Conservation (phyloP, 2,329 filamentous ascomycete genomes). For the Diaporthe sp. region DNA sequence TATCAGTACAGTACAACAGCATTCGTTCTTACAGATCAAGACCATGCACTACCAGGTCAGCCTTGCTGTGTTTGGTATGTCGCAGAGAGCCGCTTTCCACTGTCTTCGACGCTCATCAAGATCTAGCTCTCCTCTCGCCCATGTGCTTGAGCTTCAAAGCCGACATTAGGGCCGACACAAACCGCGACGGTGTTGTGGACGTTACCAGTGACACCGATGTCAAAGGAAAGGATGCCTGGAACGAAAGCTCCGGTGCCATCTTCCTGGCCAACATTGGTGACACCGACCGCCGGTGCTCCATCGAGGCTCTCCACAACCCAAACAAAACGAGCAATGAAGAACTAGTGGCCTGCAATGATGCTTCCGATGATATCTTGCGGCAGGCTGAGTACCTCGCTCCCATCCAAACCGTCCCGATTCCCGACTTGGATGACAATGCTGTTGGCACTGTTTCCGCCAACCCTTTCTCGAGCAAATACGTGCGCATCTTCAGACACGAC, state of each 20-base stretch:
- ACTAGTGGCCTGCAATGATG: neutral
- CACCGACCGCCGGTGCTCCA: neutral
- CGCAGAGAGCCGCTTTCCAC: neutral
- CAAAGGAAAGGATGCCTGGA: neutral
- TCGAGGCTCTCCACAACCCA: neutral
- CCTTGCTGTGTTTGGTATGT: neutral
- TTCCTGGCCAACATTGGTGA: neutral
- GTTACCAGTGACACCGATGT: neutral
- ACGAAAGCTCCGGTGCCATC: neutral
- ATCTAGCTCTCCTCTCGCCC: neutral
- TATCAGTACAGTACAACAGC: neutral
- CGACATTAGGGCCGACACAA: constrained; percentile 12
- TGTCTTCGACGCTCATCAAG: neutral
- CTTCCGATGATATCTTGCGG: neutral
- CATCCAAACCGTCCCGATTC: neutral
- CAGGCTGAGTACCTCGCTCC: neutral
- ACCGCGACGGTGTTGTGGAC: neutral
- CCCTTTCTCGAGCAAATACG: neutral
- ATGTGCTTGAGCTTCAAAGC: neutral
- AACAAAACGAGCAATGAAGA: neutral
- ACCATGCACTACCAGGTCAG: neutral
- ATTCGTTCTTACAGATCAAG: neutral
- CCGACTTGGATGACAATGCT: neutral
- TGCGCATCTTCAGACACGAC: neutral
- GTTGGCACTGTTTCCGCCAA: neutral